Evolutionary conservation across 1,284 basidiomycete species (phyloP), one percentile per base, ranked within the genome.

Genomic region (Neolentinus lepideus): DNA sequence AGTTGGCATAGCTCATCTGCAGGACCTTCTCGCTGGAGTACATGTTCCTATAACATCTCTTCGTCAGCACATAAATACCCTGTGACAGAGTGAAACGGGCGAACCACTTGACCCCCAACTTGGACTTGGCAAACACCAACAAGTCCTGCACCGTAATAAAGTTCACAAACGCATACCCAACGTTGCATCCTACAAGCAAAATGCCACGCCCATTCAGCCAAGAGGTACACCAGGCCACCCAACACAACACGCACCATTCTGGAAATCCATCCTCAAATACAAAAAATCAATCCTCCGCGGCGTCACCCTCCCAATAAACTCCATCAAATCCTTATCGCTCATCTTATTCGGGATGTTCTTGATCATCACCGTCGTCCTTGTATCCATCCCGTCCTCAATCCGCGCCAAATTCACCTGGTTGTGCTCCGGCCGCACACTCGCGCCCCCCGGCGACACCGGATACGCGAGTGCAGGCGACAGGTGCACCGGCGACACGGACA

Each of bases 311-410:
- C 73, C 77, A 60, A 92, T 90, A 65, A 83, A 91, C 38, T 69
- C 69, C 62, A 85, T 75, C 60, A 93, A 68, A 61, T 92, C 88
- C 63, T 74, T 77, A 67, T 91, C 87, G 55, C 77, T 86, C 87
- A 93, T 89, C 71, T 92, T 92, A 70, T 92, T 93, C 1, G 90
- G 90, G 47, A 94, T 88, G 64, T 94, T 94, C 71, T 92, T 90
- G 60, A 90, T 84, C 90, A 92, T 92, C 51, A 90, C 82, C 11
- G 90, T 92, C 22, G 90, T 92, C 38, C 91, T 76, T 31, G 85
- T 90, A 63, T 94, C 91, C 54, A 78, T 67, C 0, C 92, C 91
- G 31, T 76, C 78, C 67, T 87, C 86, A 63, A 94, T 91, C 56
- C 76, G 75, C 29, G 72, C 76, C 26, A 92, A 69, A 65, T 90